Percentiles rank a stretch among this genome's conserved stretches.
Evolutionary conservation across 1,284 basidiomycete species (phyloP).

Genomic region (Tylopilus orsonianus): DNA sequence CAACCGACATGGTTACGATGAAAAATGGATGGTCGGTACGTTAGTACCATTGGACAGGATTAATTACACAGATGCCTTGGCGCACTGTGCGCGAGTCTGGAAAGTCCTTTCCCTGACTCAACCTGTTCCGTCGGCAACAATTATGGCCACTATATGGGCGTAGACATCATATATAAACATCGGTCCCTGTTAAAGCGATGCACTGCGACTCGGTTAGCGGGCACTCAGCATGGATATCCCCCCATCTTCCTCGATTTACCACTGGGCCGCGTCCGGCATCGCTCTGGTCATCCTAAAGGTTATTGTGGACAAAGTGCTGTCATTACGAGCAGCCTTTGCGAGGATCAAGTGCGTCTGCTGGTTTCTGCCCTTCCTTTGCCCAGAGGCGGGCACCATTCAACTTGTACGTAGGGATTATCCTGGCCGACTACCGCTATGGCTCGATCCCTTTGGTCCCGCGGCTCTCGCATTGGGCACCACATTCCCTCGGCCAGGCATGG

Average conservation of each 20-base stretch:
- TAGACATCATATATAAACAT: too few relatives aligned
- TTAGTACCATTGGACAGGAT: too few relatives aligned
- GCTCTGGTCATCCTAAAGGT: conserved; percentile 14
- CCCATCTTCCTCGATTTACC: conserved; percentile 2
- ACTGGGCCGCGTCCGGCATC: conserved; percentile 14
- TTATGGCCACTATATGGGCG: too few relatives aligned
- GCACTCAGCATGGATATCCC: conserved; percentile 11
- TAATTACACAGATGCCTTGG: too few relatives aligned
- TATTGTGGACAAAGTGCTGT: conserved; percentile 9
- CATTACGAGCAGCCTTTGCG: conserved; percentile 18
- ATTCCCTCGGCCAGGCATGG: conserved; percentile 36
- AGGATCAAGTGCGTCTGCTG: conserved; percentile 18
- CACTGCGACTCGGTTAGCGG: too few relatives aligned
- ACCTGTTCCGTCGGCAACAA: too few relatives aligned
- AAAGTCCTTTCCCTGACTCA: too few relatives aligned
- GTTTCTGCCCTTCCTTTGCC: not conserved
- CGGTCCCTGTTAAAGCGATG: too few relatives aligned
- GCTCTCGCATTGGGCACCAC: conserved; percentile 28
- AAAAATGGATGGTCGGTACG: too few relatives aligned
- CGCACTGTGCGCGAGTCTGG: too few relatives aligned
- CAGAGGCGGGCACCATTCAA: not conserved
- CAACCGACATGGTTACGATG: too few relatives aligned
- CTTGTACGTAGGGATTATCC: conserved; percentile 18
- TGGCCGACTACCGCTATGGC: conserved; percentile 24
- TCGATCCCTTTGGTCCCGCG: conserved; percentile 33